A percentile compares a stretch with the other conserved stretches of the same genome.
Evolutionary conservation across 2,329 filamentous ascomycete species (phyloP).

Genomic region (Colletotrichum liaoningense): DNA sequence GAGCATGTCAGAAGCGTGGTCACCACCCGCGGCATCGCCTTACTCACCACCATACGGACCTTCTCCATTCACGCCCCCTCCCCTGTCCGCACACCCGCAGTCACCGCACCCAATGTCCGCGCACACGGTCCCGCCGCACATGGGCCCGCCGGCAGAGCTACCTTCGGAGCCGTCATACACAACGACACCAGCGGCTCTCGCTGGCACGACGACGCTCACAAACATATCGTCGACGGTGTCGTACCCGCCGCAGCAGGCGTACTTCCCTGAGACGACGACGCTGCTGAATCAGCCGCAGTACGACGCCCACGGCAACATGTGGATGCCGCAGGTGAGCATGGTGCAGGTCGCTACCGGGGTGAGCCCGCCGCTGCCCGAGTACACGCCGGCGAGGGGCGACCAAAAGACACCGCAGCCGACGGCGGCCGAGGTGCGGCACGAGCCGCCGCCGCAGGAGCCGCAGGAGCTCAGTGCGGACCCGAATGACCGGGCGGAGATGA

Average conservation of each 20-base stretch:
- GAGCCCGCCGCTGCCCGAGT: constrained; percentile 17
- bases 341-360: constrained; percentile 38
- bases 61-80: constrained; percentile 5
- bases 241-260: constrained; percentile 29
- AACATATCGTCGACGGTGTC: constrained; percentile 6
- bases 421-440: constrained; percentile 3
- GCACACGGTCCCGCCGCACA: constrained; percentile 25
- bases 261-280: constrained; percentile 29
- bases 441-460: constrained; percentile 17
- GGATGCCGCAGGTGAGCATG: constrained; percentile 48
- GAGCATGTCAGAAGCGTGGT: constrained; percentile 36
- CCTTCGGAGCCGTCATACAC: constrained; percentile 34
- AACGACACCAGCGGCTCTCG: neutral
- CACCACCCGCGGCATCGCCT: constrained; percentile 21
- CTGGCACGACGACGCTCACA: neutral
- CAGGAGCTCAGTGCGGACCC: constrained; percentile 30
- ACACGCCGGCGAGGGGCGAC: constrained; percentile 26
- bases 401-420: constrained; percentile 7
- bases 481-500: neutral
- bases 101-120: constrained; percentile 35
- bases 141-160: constrained; percentile 44
- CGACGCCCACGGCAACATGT: constrained; percentile 46
- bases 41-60: constrained; percentile 24
- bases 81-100: constrained; percentile 27
- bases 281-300: constrained; percentile 40